Conservation (phyloP, 2,329 filamentous ascomycete species). For the Xylariaceae sp. region DNA sequence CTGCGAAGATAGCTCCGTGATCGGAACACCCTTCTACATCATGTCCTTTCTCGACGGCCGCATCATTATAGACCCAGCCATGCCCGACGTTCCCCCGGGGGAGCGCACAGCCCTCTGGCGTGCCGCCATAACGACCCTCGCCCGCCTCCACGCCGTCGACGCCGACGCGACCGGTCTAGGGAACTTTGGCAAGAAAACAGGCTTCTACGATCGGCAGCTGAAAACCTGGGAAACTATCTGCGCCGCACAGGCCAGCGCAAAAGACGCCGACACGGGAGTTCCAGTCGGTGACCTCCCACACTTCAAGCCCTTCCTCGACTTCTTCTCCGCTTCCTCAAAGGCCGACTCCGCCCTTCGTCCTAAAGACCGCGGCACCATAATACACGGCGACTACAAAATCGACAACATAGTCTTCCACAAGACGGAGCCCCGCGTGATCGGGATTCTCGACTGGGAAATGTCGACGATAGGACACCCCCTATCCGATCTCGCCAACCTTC, state of each 20-base stretch:
- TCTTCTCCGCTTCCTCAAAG: slow-evolving; percentile 53
- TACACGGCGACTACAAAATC: slow-evolving; percentile 97
- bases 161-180: slow-evolving; percentile 63
- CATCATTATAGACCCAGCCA: slow-evolving; percentile 83
- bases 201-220: slow-evolving; percentile 85
- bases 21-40: slow-evolving; percentile 92
- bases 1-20: slow-evolving; percentile 73
- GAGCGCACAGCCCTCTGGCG: slow-evolving; percentile 81
- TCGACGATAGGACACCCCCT: slow-evolving; percentile 90
- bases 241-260: slow-evolving; percentile 67
- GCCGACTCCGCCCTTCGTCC: slow-evolving; percentile 64
- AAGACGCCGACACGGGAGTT: slow-evolving; percentile 71
- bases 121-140: slow-evolving; percentile 75
- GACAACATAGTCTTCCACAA: slow-evolving; percentile 86
- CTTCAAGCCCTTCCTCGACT: slow-evolving; percentile 72
- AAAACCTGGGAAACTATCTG: slow-evolving; percentile 78
- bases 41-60: slow-evolving; percentile 94
- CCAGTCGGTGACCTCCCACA: slow-evolving; percentile 79
- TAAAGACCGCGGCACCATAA: slow-evolving; percentile 69
- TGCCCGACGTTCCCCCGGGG: slow-evolving; percentile 61
- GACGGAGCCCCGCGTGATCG: slow-evolving; percentile 81
- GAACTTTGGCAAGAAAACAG: slow-evolving; percentile 65
- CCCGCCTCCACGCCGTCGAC: slow-evolving; percentile 74
- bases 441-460: slow-evolving; percentile 97
- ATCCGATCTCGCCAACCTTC: slow-evolving; percentile 80